Evolutionary conservation across 2,329 filamentous ascomycete species (phyloP).

Genomic region (Aureobasidium sp.): DNA sequence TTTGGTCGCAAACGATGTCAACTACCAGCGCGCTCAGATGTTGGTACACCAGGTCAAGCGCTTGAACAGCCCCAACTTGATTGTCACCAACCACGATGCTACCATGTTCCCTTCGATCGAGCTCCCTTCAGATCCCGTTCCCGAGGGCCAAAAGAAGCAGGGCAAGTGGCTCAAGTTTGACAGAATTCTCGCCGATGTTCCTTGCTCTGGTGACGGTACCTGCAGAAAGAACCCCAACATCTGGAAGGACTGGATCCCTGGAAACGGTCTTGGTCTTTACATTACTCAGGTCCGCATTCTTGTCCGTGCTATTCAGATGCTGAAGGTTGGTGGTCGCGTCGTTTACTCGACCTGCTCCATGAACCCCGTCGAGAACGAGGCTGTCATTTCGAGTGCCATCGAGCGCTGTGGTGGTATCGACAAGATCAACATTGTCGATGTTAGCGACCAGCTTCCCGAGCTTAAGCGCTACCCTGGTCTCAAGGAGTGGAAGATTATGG

Average conservation of each 20-base stretch:
- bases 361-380: conserved; percentile 97
- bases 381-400: conserved; percentile 80
- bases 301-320: conserved; percentile 85
- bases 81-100: conserved; percentile 97
- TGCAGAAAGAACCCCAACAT: conserved; percentile 85
- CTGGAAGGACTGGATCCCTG: conserved; percentile 91
- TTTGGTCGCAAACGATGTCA: conserved; percentile 89
- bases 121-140: conserved; percentile 51
- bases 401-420: conserved; percentile 75
- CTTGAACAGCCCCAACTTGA: conserved; percentile 87
- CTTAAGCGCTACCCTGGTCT: conserved; percentile 71
- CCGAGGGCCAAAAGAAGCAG: conserved; percentile 43
- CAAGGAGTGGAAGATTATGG: conserved; percentile 82
- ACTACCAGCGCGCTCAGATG: conserved; percentile 96
- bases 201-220: conserved; percentile 93
- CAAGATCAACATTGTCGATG: conserved; percentile 80
- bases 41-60: conserved; percentile 96
- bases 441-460: conserved; percentile 64
- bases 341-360: conserved; percentile 99
- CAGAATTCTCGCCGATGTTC: conserved; percentile 90
- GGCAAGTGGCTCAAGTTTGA: conserved; percentile 89
- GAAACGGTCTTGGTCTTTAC: conserved; percentile 79
- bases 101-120: conserved; percentile 91
- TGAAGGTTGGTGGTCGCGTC: conserved; percentile 87
- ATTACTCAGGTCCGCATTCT: conserved; percentile 82